phyloP scores from a whole-genome alignment of 2,329 filamentous ascomycete species.

The Alternaria sp. region DNA sequence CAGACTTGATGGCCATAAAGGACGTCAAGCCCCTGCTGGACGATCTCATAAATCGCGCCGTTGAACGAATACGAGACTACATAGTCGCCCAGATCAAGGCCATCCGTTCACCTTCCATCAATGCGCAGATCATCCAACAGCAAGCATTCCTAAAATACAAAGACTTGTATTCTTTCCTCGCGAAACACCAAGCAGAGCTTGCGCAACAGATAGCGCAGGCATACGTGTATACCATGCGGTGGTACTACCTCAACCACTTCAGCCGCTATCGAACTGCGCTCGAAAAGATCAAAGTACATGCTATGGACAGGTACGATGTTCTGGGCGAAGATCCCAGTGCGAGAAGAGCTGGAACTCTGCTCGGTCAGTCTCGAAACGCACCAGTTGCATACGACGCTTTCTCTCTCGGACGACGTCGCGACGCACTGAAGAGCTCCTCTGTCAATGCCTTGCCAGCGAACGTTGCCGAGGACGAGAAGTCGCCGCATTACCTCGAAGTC shows the following conservation, averaged over 20 bases:
- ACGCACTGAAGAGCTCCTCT: constrained; percentile 76
- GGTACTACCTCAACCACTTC: constrained; percentile 96
- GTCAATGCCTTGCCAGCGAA: constrained; percentile 84
- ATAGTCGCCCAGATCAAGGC: constrained; percentile 94
- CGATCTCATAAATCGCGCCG: constrained; percentile 84
- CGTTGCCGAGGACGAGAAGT: constrained; percentile 86
- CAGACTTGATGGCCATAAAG: constrained; percentile 73
- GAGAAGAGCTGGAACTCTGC: constrained; percentile 61
- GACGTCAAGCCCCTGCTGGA: constrained; percentile 86
- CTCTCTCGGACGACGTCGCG: constrained; percentile 83
- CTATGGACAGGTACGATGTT: constrained; percentile 81
- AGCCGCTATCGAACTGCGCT: constrained; percentile 83
- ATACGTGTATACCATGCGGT: constrained; percentile 98
- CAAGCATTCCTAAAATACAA: constrained; percentile 88
- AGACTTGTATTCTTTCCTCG: constrained; percentile 84
- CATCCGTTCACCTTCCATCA: constrained; percentile 91
- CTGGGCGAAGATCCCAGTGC: constrained; percentile 78
- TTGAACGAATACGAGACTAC: constrained; percentile 92
- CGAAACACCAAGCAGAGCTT: constrained; percentile 79
- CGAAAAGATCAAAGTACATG: constrained; percentile 82
- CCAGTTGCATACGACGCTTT: constrained; percentile 82
- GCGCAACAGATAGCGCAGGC: constrained; percentile 90
- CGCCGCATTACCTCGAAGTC: constrained; percentile 84
- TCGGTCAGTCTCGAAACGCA: constrained; percentile 43
- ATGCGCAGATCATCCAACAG: constrained; percentile 95